A percentile compares a stretch with the other conserved stretches of the same genome.
Evolutionary conservation across 495 filamentous ascomycete genomes (phyloP).

Genomic region (Sphaerosporella brunnea): DNA sequence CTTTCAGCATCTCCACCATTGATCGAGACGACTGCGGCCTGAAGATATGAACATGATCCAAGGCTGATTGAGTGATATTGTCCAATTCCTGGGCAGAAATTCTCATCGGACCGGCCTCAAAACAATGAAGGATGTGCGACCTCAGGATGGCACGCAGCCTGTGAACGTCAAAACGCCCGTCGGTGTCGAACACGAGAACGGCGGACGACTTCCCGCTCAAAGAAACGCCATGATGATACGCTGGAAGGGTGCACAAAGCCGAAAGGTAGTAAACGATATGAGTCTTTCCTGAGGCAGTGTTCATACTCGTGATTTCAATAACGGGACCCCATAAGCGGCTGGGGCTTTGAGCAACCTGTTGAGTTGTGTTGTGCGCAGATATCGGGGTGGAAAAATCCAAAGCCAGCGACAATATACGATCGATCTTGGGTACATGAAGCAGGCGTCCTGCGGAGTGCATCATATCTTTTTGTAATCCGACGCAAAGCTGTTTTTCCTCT

Average conservation of each 20-base stretch:
- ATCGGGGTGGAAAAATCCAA: too few species aligned
- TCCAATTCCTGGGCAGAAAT: slow-evolving; percentile 1
- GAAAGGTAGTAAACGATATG: slow-evolving; percentile 6
- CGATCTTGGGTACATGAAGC: background rate
- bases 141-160: slow-evolving; percentile 1
- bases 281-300: slow-evolving; percentile 8
- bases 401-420: background rate
- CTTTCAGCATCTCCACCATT: slow-evolving; percentile 4
- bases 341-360: too few species aligned
- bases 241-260: slow-evolving; percentile 3
- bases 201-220: slow-evolving; percentile 2
- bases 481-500: background rate
- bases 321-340: background rate
- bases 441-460: background rate
- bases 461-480: background rate
- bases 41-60: slow-evolving; percentile 9
- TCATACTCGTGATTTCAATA: slow-evolving; percentile 2
- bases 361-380: too few species aligned
- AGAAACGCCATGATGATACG: background rate
- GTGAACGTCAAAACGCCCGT: slow-evolving; percentile 5
- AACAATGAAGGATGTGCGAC: background rate
- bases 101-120: background rate
- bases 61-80: background rate
- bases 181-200: slow-evolving; percentile 5
- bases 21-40: slow-evolving; percentile 1